Conservation (phyloP, 2,329 filamentous ascomycete species). For the Magnaporthiopsis rhizophila region DNA sequence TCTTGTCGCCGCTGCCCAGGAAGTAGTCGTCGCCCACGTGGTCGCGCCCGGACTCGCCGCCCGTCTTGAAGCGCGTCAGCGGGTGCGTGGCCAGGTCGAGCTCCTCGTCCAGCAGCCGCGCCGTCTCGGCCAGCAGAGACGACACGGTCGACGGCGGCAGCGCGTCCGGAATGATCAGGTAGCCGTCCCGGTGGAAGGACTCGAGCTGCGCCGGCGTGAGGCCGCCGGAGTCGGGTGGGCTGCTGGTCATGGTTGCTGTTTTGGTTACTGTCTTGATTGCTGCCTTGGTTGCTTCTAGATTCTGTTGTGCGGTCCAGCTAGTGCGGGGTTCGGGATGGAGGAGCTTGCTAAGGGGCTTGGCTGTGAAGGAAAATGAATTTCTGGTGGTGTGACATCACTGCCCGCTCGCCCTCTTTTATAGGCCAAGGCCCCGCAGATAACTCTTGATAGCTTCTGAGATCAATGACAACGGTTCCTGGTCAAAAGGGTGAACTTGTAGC, state of each 20-base stretch:
- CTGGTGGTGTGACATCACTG: too few relatives aligned
- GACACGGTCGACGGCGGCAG: slow-evolving; percentile 58
- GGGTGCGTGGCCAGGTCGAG: slow-evolving; percentile 81
- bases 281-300: background rate
- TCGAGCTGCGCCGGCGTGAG: slow-evolving; percentile 65
- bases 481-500: too few relatives aligned
- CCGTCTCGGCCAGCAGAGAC: slow-evolving; percentile 65
- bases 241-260: background rate
- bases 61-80: slow-evolving; percentile 89
- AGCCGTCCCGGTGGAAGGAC: slow-evolving; percentile 75
- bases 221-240: slow-evolving; percentile 2
- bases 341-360: background rate
- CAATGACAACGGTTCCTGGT: background rate
- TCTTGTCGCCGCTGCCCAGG: slow-evolving; percentile 78
- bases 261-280: background rate
- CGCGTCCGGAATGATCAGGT: slow-evolving; percentile 76
- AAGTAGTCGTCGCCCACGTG: slow-evolving; percentile 97
- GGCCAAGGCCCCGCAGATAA: too few relatives aligned
- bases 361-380: background rate
- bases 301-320: background rate
- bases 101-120: slow-evolving; percentile 56
- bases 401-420: too few relatives aligned
- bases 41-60: slow-evolving; percentile 52
- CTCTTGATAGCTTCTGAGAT: background rate
- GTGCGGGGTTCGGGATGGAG: background rate